Evolutionary conservation across 2,329 filamentous ascomycete genomes (phyloP).

Genomic region (Trichoderma hamatum): DNA sequence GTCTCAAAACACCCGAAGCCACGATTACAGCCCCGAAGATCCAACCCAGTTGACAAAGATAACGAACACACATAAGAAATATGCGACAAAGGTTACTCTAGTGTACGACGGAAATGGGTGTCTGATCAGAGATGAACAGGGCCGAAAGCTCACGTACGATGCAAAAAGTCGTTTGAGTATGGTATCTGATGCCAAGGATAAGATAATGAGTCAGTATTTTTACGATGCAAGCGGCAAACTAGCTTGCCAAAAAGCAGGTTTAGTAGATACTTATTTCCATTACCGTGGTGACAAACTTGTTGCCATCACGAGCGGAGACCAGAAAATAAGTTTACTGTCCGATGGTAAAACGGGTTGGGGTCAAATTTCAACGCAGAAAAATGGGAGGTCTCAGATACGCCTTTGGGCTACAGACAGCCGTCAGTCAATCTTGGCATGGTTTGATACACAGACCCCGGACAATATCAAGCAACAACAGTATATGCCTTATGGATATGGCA

Average conservation of each 20-base stretch:
- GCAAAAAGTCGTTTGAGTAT: neutral
- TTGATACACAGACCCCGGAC: neutral
- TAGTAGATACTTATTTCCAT: neutral
- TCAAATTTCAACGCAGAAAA: neutral
- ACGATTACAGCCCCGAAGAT: neutral
- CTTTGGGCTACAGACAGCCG: neutral
- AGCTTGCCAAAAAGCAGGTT: neutral
- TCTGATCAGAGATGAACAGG: neutral
- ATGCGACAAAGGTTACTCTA: neutral
- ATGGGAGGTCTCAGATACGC: neutral
- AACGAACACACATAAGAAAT: neutral
- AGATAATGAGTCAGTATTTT: neutral
- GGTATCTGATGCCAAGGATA: neutral
- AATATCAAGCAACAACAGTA: neutral
- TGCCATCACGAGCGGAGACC: neutral
- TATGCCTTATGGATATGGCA: neutral
- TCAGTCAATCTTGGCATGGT: neutral
- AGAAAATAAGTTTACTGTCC: neutral
- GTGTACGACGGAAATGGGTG: neutral
- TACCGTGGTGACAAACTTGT: neutral
- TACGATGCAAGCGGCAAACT: neutral
- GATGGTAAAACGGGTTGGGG: neutral
- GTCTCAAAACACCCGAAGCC: neutral
- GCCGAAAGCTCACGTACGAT: neutral
- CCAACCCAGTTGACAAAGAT: neutral